Evolutionary conservation across 352 stramenopile species (phyloP).

Genomic region (Globisporangium megalacanthum): DNA sequence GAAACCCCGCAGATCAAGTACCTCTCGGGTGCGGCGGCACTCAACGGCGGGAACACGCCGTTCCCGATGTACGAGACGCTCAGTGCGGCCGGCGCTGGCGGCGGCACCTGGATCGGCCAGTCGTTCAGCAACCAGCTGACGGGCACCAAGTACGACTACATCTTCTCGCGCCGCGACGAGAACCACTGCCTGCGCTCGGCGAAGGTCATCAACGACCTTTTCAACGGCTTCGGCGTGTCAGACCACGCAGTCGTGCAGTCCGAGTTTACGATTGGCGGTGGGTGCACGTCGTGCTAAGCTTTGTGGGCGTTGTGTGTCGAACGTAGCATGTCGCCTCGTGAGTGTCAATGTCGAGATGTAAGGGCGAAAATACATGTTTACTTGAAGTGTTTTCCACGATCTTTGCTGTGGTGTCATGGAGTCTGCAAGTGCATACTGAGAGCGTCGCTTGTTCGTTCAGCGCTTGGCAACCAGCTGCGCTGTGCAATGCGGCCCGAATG

Average conservation of each 20-base stretch:
- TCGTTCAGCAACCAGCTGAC: conserved; percentile 31
- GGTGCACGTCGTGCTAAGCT: not conserved
- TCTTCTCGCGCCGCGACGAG: conserved; percentile 44
- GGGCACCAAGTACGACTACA: conserved; percentile 61
- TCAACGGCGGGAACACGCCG: conserved; percentile 27
- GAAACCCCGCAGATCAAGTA: conserved; percentile 35
- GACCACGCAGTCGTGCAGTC: conserved; percentile 61
- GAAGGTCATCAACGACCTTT: conserved; percentile 40
- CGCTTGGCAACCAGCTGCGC: too few species aligned
- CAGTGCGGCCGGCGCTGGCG: conserved; percentile 27
- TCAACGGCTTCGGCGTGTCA: conserved; percentile 45
- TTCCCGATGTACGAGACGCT: conserved; percentile 65
- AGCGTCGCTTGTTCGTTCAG: too few species aligned
- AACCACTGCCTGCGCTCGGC: conserved; percentile 36
- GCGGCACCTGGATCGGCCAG: conserved; percentile 55
- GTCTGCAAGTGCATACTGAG: too few species aligned
- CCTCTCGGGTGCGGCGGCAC: conserved; percentile 17
- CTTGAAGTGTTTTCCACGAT: too few species aligned
- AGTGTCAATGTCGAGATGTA: not conserved
- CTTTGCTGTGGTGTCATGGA: too few species aligned
- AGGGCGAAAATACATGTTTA: too few species aligned
- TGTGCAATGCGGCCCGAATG: too few species aligned
- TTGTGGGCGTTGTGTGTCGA: not conserved
- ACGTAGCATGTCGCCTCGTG: too few species aligned
- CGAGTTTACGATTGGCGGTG: conserved; percentile 49